Evolutionary conservation across 2,329 filamentous ascomycete genomes (phyloP).

Genomic region (Didymella lethalis): DNA sequence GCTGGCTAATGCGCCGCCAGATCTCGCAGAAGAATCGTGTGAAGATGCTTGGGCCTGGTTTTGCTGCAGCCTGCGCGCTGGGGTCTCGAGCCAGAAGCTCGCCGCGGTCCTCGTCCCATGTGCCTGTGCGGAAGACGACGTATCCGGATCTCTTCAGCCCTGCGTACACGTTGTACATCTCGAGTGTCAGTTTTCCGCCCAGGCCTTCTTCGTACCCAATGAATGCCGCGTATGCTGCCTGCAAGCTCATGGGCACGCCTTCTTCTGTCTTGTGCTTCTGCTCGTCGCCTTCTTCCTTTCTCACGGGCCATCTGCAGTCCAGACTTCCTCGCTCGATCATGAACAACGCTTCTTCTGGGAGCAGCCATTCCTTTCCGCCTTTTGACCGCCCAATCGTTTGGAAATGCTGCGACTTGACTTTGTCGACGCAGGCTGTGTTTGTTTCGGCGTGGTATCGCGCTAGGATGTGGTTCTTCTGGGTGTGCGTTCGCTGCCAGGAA

Average conservation of each 20-base stretch:
- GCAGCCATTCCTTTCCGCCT: conserved; percentile 72
- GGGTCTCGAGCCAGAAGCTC: conserved; percentile 21
- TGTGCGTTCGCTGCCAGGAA: conserved; percentile 76
- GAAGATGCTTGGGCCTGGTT: conserved; percentile 32
- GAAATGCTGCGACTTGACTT: conserved; percentile 74
- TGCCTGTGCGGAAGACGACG: conserved; percentile 75
- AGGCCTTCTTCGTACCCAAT: conserved; percentile 71
- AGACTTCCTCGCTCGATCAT: conserved; percentile 86
- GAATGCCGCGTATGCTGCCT: conserved; percentile 87
- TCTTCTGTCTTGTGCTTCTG: conserved; percentile 58
- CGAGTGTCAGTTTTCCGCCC: conserved; percentile 66
- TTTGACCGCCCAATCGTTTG: conserved; percentile 73
- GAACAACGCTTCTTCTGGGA: conserved; percentile 92
- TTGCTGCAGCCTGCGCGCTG: conserved; percentile 14
- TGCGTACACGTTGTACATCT: conserved; percentile 87
- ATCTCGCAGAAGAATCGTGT: conserved; percentile 48
- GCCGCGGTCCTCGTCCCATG: conserved; percentile 48
- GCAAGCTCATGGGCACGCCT: conserved; percentile 82
- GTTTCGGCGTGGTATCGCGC: conserved; percentile 77
- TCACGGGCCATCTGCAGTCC: conserved; percentile 82
- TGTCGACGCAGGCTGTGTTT: conserved; percentile 69
- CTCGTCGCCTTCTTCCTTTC: conserved; percentile 41
- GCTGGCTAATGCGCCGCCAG: conserved; percentile 43
- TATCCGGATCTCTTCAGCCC: conserved; percentile 85
- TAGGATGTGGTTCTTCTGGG: conserved; percentile 69